These are phyloP conservation scores for Boletus smithii DNA, from an alignment of 1,284 basidiomycete species.

Conservation along the genomic window DNA sequence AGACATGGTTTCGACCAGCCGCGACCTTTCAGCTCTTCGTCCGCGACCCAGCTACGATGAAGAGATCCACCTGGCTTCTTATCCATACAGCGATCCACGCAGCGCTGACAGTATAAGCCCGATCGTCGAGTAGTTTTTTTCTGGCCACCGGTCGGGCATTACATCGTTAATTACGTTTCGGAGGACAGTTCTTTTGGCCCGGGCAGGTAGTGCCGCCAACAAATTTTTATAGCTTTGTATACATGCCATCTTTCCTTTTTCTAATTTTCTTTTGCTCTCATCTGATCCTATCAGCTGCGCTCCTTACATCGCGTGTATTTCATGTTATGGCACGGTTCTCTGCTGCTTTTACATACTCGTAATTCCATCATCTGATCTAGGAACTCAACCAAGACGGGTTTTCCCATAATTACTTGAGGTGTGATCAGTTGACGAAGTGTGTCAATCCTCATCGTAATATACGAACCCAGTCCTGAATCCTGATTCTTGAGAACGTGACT, in stretches of 20 bases:
- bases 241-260: not conserved
- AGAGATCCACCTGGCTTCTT: slow-evolving; percentile 44
- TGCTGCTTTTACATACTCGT: not conserved
- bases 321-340: not conserved
- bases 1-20: slow-evolving; percentile 5
- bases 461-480: too few species aligned
- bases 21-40: slow-evolving; percentile 20
- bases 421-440: too few species aligned
- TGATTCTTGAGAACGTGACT: too few species aligned
- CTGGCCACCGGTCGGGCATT: not conserved
- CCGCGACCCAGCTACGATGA: slow-evolving; percentile 42
- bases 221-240: not conserved
- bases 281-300: not conserved
- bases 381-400: too few species aligned
- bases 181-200: not conserved
- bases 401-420: too few species aligned
- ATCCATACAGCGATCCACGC: slow-evolving; percentile 31
- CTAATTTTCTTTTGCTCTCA: not conserved
- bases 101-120: slow-evolving; percentile 7
- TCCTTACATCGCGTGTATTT: slow-evolving; percentile 9
- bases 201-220: not conserved
- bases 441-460: too few species aligned
- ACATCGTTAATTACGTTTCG: not conserved
- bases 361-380: not conserved
- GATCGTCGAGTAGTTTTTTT: slow-evolving; percentile 2